Percentiles rank a stretch among this genome's conserved stretches.
These are phyloP conservation scores for Persicaria maculosa DNA, from an alignment of 148 eudicot species.

Conservation along the genomic window DNA sequence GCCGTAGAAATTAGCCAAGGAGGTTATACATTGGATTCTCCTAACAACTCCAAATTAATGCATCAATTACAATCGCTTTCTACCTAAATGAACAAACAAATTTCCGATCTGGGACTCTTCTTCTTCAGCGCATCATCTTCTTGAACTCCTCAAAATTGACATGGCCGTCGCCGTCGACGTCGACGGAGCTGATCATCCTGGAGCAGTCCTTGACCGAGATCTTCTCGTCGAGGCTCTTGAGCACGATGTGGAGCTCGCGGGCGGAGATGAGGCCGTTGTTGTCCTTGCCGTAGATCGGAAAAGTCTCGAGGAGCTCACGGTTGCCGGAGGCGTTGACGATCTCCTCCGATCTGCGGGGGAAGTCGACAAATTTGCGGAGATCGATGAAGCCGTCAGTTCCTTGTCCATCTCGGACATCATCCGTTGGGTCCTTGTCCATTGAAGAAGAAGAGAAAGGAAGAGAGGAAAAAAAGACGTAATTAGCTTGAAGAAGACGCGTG, in stretches of 20 bases:
- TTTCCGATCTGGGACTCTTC: not conserved
- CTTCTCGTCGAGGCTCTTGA: constrained; percentile 56
- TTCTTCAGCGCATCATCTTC: constrained; percentile 64
- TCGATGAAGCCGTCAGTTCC: constrained; percentile 75
- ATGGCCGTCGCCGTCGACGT: constrained; percentile 65
- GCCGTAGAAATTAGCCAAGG: not conserved
- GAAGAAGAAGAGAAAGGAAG: too few species aligned
- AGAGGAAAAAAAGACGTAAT: too few species aligned
- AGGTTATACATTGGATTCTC: not conserved
- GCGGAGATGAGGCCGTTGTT: constrained; percentile 63
- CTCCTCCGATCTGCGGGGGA: constrained; percentile 36
- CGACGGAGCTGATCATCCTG: constrained; percentile 61
- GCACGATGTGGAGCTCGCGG: constrained; percentile 46
- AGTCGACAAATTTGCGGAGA: constrained; percentile 52
- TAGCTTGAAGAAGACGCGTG: too few species aligned
- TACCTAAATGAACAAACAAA: not conserved
- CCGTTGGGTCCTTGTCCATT: too few species aligned
- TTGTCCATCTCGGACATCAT: constrained; percentile 73
- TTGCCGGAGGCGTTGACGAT: constrained; percentile 19
- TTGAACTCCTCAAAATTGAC: constrained; percentile 78
- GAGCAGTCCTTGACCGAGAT: constrained; percentile 43
- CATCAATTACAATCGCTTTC: not conserved
- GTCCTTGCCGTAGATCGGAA: constrained; percentile 56
- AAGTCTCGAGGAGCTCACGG: constrained; percentile 58
- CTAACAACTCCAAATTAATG: not conserved